Evolutionary conservation across 2,329 filamentous ascomycete species (phyloP), one percentile per base, ranked within the genome.

Genomic region (Madurella mycetomatis): DNA sequence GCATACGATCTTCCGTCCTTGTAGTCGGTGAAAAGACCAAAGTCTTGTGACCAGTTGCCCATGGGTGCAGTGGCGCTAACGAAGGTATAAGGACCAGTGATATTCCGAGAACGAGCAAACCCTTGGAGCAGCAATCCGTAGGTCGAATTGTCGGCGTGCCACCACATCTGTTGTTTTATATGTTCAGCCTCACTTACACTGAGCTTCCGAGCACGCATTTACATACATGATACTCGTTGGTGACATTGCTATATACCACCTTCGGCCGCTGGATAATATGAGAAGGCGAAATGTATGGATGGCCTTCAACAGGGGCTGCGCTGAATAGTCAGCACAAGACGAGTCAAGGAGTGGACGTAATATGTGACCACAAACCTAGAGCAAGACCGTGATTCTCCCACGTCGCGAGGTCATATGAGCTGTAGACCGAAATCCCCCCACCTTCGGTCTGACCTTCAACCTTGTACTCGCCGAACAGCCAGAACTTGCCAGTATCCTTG

Each of bases 401-500:
- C 0, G 80, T 85, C 2, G 77, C 79, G 1, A 85, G 69, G 58
- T 85, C 81, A 17, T 79, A 73, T 0, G 82, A 85, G 63, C 80
- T 84, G 64, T 83, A 83, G 1, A 83, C 82, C 0, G 79, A 78
- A 0, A 85, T 69, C 16, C 82, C 82, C 0, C 80, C 82, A 9
- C 82, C 82, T 62, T 85, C 82, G 8, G 72, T 73, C 57, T 82
- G 79, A 0, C 75, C 80, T 59, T 84, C 66, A 11, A 74, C 68
- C 67, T 85, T 85, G 68, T 83, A 79, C 63, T 85, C 82, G 37
- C 82, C 82, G 53, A 84, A 85, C 73, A 76, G 78, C 68, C 77
- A 85, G 64, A 82, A 85, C 55, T 74, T 79, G 15, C 77, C 77
- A 0, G 74, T 74, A 5, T 74, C 72, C 40, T 77, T 66, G 41